These are phyloP conservation scores for Diaporthe sp. DNA, from an alignment of 2,329 filamentous ascomycete genomes.

Conservation along the genomic window DNA sequence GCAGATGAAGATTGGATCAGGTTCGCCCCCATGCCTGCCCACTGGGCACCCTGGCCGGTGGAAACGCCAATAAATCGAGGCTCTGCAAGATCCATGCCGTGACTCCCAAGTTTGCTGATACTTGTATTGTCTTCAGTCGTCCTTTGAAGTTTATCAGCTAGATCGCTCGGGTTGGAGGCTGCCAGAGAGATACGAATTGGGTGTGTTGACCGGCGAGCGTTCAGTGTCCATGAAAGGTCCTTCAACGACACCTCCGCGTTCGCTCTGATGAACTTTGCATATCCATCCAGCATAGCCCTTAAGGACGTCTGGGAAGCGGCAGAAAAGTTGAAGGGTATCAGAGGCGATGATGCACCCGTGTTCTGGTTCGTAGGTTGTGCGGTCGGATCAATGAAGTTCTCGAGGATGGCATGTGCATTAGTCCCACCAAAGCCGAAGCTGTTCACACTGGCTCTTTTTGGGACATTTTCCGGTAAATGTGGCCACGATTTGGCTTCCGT, in stretches of 20 bases:
- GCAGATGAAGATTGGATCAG: constrained; percentile 30
- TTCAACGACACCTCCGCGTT: constrained; percentile 18
- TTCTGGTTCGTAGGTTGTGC: background rate
- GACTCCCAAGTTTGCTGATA: background rate
- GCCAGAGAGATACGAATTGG: constrained; percentile 47
- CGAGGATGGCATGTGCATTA: constrained; percentile 31
- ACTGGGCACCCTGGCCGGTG: constrained; percentile 53
- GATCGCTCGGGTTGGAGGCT: constrained; percentile 21
- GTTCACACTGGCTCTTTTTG: constrained; percentile 50
- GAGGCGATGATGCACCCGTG: too few species aligned
- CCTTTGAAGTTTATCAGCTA: background rate
- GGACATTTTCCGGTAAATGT: constrained; percentile 41
- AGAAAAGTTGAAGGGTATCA: background rate
- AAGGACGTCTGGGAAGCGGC: background rate
- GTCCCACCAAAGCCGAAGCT: constrained; percentile 47
- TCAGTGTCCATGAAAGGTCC: constrained; percentile 46
- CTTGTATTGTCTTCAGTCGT: too few species aligned
- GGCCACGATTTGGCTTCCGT: constrained; percentile 44
- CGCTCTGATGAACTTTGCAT: background rate
- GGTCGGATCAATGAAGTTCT: constrained; percentile 6
- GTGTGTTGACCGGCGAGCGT: constrained; percentile 44
- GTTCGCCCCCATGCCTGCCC: constrained; percentile 48
- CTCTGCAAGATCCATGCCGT: background rate
- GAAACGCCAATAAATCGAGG: constrained; percentile 43
- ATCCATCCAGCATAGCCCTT: background rate